Evolutionary conservation across 805 yeast genomes (phyloP), one percentile per base, ranked within the genome.

Genomic region (Candida sakaeoensis): DNA sequence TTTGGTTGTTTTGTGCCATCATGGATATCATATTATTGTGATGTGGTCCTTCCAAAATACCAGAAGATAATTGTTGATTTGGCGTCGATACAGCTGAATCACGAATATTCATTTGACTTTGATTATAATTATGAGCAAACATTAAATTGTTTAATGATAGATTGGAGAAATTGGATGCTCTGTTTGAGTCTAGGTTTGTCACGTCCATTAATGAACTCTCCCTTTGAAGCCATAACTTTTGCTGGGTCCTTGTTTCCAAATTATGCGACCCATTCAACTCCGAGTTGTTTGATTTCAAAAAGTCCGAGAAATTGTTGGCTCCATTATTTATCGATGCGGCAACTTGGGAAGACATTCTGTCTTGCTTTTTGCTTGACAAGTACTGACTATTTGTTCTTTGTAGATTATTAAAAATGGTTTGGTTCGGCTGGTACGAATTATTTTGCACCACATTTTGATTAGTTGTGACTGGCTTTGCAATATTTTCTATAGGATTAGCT

Each of bases 221-320:
- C 47, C 91, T 68, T 57, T 85, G 95, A 24, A 87, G 64, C 95
- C 95, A 86, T 37, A 88, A 70, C 46, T 81, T 75, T 54, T 85
- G 93, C 54, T 87, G 95, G 0, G 95, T 85, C 61, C 95, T 70
- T 1, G 86, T 79, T 44, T 80, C 85, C 14, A 44, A 37, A 39
- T 39, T 41, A 26, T 35, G 39, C 9, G 15, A 23, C 3, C 24
- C 22, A 19, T 19, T 36, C 13, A 21, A n/a, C 7, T 23, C 28
- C 10, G 46, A 41, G 29, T 40, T 40, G 32, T 47, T 49, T 6
- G 41, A 35, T 18, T 29, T 51, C 25, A 62, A 51, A 32, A 60
- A 62, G 44, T 58, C 55, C 13, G 63, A 48, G 39, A 62, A 62
- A 47, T 62, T 60, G 28, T 57, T 58, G 10, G 56, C 60, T 4